Conservation (phyloP, 2,329 filamentous ascomycete species). For the Rhexocercosporidium sp. region DNA sequence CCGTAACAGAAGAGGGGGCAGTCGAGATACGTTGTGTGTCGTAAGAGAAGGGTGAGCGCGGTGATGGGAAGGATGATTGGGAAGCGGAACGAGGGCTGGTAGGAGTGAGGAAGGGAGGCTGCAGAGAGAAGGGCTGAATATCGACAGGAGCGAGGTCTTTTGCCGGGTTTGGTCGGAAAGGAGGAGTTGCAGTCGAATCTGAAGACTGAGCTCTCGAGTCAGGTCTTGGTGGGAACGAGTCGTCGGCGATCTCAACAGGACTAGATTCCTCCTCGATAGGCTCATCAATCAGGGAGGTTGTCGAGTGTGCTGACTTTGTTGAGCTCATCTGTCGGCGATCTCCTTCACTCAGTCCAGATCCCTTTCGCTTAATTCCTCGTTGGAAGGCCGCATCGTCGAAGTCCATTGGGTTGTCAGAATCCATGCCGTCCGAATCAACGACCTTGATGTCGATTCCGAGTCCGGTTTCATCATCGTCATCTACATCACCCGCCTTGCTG, state of each 20-base stretch:
- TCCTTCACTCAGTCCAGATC: slow-evolving; percentile 53
- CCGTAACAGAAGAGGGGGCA: slow-evolving; percentile 73
- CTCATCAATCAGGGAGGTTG: slow-evolving; percentile 57
- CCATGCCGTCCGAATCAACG: slow-evolving; percentile 49
- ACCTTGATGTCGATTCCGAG: slow-evolving; percentile 51
- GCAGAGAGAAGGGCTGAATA: slow-evolving; percentile 49
- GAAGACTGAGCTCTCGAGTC: slow-evolving; percentile 44
- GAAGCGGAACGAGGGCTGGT: slow-evolving; percentile 69
- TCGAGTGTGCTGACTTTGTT: slow-evolving; percentile 54
- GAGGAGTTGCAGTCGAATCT: slow-evolving; percentile 40
- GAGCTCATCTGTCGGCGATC: slow-evolving; percentile 44
- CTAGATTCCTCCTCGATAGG: slow-evolving; percentile 51
- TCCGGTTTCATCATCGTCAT: slow-evolving; percentile 44
- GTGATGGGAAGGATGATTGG: slow-evolving; percentile 63
- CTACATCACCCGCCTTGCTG: slow-evolving; percentile 43
- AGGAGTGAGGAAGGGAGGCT: slow-evolving; percentile 52
- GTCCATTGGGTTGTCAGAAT: slow-evolving; percentile 48
- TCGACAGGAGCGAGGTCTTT: slow-evolving; percentile 58
- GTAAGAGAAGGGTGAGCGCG: slow-evolving; percentile 70
- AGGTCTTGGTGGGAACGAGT: slow-evolving; percentile 44
- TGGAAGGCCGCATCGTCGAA: slow-evolving; percentile 45
- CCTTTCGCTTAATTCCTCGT: slow-evolving; percentile 48
- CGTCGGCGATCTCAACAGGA: slow-evolving; percentile 47
- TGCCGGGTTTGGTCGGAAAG: slow-evolving; percentile 34
- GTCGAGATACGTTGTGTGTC: slow-evolving; percentile 77